Evolutionary conservation across 768 basidiomycete genomes (phyloP).

Genomic region (Russula sp.): DNA sequence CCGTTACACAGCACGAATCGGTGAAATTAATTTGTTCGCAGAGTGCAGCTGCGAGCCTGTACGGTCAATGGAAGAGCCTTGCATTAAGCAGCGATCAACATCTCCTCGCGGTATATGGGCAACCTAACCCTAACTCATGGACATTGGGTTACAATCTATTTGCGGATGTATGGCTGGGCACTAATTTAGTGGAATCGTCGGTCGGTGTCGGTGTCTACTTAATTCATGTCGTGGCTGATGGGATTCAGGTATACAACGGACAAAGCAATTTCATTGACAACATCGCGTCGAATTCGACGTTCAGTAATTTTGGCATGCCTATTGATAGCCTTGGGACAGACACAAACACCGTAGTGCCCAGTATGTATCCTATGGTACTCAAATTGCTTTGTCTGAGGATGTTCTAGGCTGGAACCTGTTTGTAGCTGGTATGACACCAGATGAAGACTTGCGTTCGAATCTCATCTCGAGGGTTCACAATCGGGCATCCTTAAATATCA

Average conservation of each 20-base stretch:
- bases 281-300: background rate
- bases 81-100: constrained; percentile 6
- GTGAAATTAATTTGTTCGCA: background rate
- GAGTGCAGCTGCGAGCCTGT: background rate
- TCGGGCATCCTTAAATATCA: constrained; percentile 3
- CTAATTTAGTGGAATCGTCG: constrained; percentile 38
- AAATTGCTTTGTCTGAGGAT: background rate
- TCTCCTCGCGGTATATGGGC: constrained; percentile 2
- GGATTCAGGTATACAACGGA: constrained; percentile 5
- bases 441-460: background rate
- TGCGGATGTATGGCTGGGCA: constrained; percentile 49
- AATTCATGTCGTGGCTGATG: background rate
- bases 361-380: background rate
- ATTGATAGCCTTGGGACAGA: background rate
- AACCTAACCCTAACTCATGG: constrained; percentile 36
- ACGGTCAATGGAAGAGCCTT: constrained; percentile 10
- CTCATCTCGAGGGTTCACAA: constrained; percentile 13
- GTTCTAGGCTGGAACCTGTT: constrained; percentile 12
- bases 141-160: constrained; percentile 57
- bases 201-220: constrained; percentile 1
- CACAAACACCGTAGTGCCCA: background rate
- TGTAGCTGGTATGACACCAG: constrained; percentile 8
- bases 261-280: constrained; percentile 12
- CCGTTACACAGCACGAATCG: background rate
- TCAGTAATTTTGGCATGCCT: constrained; percentile 9